A percentile compares a stretch with the other conserved stretches of the same genome.
Evolutionary conservation across 352 stramenopile species (phyloP).

Genomic region (Globisporangium middletonii): DNA sequence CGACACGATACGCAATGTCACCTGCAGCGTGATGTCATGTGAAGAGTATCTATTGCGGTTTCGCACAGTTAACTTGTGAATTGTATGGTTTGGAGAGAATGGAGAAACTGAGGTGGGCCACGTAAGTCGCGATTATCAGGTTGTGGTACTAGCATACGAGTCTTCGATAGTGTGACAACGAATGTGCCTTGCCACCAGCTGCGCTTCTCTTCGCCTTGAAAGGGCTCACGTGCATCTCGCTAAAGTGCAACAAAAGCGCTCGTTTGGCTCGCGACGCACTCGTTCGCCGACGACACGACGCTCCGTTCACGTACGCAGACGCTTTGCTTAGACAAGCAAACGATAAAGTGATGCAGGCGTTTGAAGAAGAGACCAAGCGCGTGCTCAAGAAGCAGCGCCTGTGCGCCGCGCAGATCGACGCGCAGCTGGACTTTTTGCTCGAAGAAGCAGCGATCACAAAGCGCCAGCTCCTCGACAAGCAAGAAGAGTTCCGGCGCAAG

Average conservation of each 20-base stretch:
- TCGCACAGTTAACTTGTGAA: background rate
- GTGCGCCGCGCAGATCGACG: conserved; percentile 52
- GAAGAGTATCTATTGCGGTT: background rate
- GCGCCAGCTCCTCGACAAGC: conserved; percentile 47
- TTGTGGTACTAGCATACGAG: background rate
- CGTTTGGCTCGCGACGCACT: too few species aligned
- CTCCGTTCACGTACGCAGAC: too few species aligned
- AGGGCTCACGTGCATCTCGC: background rate
- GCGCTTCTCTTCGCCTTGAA: background rate
- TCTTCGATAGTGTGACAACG: background rate
- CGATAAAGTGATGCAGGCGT: conserved; percentile 32
- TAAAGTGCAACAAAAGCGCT: background rate
- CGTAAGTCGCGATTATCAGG: background rate
- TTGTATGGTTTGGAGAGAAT: background rate
- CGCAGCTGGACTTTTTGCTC: conserved; percentile 55
- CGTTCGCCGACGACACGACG: too few species aligned
- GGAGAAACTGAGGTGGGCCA: background rate
- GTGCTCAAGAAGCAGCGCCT: conserved; percentile 72
- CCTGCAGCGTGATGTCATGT: background rate
- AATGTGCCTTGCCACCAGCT: background rate
- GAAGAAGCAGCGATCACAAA: conserved; percentile 54
- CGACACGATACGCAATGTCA: background rate
- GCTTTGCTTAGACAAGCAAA: too few species aligned
- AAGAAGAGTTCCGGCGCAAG: conserved; percentile 57
- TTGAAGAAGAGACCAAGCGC: conserved; percentile 52